Evolutionary conservation across 495 filamentous ascomycete genomes (phyloP), one percentile per base, ranked within the genome.

Genomic region (Hypoxylon rickii): DNA sequence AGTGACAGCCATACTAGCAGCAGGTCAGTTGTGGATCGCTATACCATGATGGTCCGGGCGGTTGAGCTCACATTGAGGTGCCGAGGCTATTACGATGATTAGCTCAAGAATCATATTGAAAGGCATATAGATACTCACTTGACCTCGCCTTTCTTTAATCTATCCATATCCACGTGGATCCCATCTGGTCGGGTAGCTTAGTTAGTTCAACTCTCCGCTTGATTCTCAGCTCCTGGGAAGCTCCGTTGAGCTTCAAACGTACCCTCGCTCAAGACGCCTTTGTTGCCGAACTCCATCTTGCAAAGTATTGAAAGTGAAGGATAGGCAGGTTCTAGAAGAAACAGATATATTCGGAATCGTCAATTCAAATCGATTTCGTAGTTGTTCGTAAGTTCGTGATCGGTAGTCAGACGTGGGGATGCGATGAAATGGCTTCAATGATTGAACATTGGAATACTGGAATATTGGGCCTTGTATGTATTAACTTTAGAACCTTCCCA

Each of bases 101-200:
- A 75, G 57, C 20, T 44, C 7, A 7, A 16, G 32, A 55, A 48
- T 34, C 13, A 13, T 7, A 18, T 13, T 21, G 16, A 37, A 29
- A 24, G 11, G 54, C 32, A 46, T 20, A 17, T 17, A 15, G 15
- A 15, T 55, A 78, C 88, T 75, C 80, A 96, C 92, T 97, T 96
- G 69, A 63, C 53, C 39, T 95, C 90, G 37, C 90, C 90, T 65
- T 85, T 89, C 83, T 96, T 94, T 58, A 94, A 70, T 64, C 93
- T 88, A 61, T 96, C 88, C 94, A 98, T 97, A 69, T 98, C 94
- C 45, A 98, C 77, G 73, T 98, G 94, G 69, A 98, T 96, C 68
- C 94, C 94, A 92, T 98, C 94, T 98, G 17, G 40, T 43, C 12
- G 2, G 17, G 20, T 1, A 21, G 5, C n/a, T 3, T 7, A 18